Evolutionary conservation across 805 yeast species (phyloP).

Genomic region (Osmozyma mogii): DNA sequence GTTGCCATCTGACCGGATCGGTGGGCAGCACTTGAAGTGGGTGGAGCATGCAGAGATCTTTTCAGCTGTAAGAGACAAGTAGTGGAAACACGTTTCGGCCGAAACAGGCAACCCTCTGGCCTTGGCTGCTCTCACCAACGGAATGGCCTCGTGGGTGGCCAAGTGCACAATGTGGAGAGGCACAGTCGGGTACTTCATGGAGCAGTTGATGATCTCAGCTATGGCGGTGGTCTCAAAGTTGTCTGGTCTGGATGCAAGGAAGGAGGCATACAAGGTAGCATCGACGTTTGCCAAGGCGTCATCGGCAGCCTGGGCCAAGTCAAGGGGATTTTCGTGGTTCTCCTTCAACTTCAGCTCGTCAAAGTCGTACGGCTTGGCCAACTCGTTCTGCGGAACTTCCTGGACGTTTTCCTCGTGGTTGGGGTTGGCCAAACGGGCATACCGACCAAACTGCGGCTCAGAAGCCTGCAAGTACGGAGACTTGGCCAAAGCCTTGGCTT

Average conservation of each 20-base stretch:
- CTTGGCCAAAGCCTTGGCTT: slow-evolving; percentile 44
- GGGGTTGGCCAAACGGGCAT: slow-evolving; percentile 33
- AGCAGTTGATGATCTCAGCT: slow-evolving; percentile 56
- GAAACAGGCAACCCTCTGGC: slow-evolving; percentile 52
- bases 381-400: slow-evolving; percentile 1
- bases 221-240: slow-evolving; percentile 81
- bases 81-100: slow-evolving; percentile 94
- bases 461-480: slow-evolving; percentile 52
- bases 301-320: slow-evolving; percentile 35
- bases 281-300: slow-evolving; percentile 39
- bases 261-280: slow-evolving; percentile 61
- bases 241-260: slow-evolving; percentile 83
- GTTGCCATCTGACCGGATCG: slow-evolving; percentile 72
- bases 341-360: slow-evolving; percentile 9
- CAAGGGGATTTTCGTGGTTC: slow-evolving; percentile 26
- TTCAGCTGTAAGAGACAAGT: slow-evolving; percentile 72
- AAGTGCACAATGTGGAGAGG: slow-evolving; percentile 86
- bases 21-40: slow-evolving; percentile 91
- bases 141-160: slow-evolving; percentile 79
- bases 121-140: slow-evolving; percentile 62
- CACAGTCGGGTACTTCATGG: slow-evolving; percentile 48
- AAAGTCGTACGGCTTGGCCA: slow-evolving; percentile 14
- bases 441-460: slow-evolving; percentile 48
- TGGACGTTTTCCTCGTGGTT: slow-evolving; percentile 11
- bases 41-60: slow-evolving; percentile 70